Conservation (phyloP, 768 basidiomycete species). For the Collybia sordida region DNA sequence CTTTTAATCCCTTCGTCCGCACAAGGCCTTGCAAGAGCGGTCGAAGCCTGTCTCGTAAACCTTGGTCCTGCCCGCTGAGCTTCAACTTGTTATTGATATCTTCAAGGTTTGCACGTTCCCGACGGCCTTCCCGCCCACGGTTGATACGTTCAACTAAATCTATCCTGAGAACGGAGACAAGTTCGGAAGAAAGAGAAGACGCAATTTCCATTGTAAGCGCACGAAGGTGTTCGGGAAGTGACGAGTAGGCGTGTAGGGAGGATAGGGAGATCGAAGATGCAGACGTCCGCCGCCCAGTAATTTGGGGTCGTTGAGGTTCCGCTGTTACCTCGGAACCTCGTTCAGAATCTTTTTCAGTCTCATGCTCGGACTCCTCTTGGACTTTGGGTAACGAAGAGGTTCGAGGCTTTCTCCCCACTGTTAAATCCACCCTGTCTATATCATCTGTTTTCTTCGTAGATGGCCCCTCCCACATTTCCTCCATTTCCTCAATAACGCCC, state of each 20-base stretch:
- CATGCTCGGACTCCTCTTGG: background rate
- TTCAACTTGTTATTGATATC: background rate
- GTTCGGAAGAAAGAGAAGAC: conserved; percentile 70
- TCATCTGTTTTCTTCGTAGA: conserved; percentile 6
- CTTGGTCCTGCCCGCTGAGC: conserved; percentile 31
- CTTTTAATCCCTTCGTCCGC: conserved; percentile 69
- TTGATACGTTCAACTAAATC: conserved; percentile 61
- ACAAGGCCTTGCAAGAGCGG: conserved; percentile 79
- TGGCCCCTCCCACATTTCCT: conserved; percentile 50
- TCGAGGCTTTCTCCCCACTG: background rate
- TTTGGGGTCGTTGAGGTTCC: conserved; percentile 12
- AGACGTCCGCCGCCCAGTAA: conserved; percentile 14
- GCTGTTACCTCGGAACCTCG: conserved; percentile 7
- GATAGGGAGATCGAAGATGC: conserved; percentile 57
- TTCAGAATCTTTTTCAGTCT: background rate
- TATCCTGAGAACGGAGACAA: conserved; percentile 66
- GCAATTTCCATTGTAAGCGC: conserved; percentile 74
- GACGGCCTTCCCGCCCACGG: background rate
- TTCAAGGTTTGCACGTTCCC: background rate
- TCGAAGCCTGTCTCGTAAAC: conserved; percentile 60
- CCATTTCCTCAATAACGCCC: conserved; percentile 67
- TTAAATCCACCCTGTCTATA: background rate
- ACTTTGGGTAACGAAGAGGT: conserved; percentile 1
- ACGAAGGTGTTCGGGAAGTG: conserved; percentile 74
- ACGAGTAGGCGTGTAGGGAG: conserved; percentile 68